These are phyloP conservation scores for Tetradesmus obliquus DNA, from an alignment of 139 green algal species.

Conservation along the genomic window DNA sequence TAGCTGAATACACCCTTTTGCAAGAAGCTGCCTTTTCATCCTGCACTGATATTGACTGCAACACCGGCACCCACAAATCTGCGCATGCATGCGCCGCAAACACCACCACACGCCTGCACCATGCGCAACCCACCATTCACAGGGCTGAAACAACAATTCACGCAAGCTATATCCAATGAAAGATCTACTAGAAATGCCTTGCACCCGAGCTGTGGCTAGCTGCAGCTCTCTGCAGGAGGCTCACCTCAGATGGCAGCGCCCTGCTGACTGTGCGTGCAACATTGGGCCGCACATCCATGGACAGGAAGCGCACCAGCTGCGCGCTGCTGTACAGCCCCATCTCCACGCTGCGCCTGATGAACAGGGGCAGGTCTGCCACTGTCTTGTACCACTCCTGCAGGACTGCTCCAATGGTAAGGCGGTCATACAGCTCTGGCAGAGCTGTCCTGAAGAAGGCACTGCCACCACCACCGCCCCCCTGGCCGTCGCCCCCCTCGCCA, in stretches of 20 bases:
- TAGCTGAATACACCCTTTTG: no score
- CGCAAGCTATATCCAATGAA: not conserved
- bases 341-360: constrained; percentile 89
- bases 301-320: constrained; percentile 94
- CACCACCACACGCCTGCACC: not conserved
- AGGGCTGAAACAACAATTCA: no score
- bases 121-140: no score
- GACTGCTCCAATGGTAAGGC: constrained; percentile 88
- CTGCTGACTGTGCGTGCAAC: constrained; percentile 88
- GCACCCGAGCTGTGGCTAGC: no score
- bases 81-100: constrained; percentile 23
- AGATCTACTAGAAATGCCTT: not conserved
- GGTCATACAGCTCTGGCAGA: constrained; percentile 92
- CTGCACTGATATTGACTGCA: no score
- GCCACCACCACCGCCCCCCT: constrained; percentile 81
- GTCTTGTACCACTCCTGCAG: constrained; percentile 93
- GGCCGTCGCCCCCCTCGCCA: constrained; percentile 78
- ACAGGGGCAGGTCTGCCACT: constrained; percentile 86
- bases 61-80: not conserved
- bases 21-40: no score
- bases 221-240: not conserved
- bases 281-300: constrained; percentile 92
- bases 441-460: constrained; percentile 82
- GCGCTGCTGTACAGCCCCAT: constrained; percentile 95
- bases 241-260: constrained; percentile 74